phyloP scores from a whole-genome alignment of 2,329 filamentous ascomycete genomes.

The Penicillium olsonii region DNA sequence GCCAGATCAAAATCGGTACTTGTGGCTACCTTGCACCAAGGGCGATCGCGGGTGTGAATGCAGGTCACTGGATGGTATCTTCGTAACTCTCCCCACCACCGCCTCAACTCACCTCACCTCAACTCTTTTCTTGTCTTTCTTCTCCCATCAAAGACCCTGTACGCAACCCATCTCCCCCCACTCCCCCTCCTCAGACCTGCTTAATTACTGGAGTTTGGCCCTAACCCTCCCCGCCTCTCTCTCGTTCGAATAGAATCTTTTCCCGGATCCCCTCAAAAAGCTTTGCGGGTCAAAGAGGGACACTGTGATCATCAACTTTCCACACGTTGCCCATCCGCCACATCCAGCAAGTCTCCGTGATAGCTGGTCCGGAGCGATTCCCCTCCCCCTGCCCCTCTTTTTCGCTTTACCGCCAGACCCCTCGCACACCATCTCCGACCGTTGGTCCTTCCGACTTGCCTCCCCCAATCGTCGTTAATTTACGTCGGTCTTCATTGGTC shows the following conservation, averaged over 20 bases:
- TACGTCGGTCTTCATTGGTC: slow-evolving; percentile 13
- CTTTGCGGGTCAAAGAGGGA: slow-evolving; percentile 22
- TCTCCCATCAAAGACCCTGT: slow-evolving; percentile 7
- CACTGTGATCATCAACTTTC: slow-evolving; percentile 6
- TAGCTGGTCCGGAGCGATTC: slow-evolving; percentile 21
- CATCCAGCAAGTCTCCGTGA: background rate
- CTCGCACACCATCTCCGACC: slow-evolving; percentile 19
- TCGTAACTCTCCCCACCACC: slow-evolving; percentile 22
- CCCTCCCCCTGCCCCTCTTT: slow-evolving; percentile 13
- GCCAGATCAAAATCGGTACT: background rate
- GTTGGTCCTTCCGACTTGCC: slow-evolving; percentile 11
- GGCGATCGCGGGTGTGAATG: slow-evolving; percentile 2
- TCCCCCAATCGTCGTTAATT: slow-evolving; percentile 6
- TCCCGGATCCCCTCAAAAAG: slow-evolving; percentile 24
- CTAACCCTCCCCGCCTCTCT: background rate
- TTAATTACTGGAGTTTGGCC: background rate
- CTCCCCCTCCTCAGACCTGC: background rate
- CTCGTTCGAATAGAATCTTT: slow-evolving; percentile 3
- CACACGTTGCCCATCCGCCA: slow-evolving; percentile 10
- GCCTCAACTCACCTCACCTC: slow-evolving; percentile 22
- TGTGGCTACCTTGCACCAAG: background rate
- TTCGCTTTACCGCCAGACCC: slow-evolving; percentile 18
- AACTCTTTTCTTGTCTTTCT: slow-evolving; percentile 14
- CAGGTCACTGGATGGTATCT: slow-evolving; percentile 6
- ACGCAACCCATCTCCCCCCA: slow-evolving; percentile 4